Evolutionary conservation across 202 grass and related monocot genomes (phyloP).

Genomic region (Thinopyrum obtusiflorum): DNA sequence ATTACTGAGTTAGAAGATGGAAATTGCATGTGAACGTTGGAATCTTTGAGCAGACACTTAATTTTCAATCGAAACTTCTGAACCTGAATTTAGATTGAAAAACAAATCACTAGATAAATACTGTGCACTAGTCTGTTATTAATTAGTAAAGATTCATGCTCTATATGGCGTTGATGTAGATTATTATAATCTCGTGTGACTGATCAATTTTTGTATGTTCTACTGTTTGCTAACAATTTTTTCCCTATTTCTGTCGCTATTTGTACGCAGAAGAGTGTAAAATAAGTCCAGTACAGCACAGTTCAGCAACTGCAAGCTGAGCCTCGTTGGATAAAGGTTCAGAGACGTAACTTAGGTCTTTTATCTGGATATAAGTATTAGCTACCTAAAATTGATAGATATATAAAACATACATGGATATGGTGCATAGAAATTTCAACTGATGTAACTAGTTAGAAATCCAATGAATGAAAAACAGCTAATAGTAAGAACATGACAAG

Average conservation of each 20-base stretch:
- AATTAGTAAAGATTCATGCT: neutral
- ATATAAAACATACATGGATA: neutral
- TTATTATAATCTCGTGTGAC: neutral
- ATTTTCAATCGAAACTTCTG: neutral
- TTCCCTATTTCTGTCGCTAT: neutral
- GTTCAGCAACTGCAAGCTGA: neutral
- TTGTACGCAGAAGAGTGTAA: neutral
- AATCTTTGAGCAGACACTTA: neutral
- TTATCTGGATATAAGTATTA: neutral
- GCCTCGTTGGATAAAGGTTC: conserved; percentile 6
- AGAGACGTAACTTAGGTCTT: neutral
- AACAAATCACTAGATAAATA: neutral
- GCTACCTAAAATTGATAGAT: neutral
- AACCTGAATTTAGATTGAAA: neutral
- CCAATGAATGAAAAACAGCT: neutral
- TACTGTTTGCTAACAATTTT: neutral
- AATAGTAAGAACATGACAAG: neutral
- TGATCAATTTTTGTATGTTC: neutral
- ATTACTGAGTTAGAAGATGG: neutral
- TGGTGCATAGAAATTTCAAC: neutral
- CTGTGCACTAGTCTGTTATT: neutral
- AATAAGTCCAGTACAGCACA: neutral
- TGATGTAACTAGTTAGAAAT: neutral
- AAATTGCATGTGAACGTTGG: neutral
- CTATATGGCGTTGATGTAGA: neutral